Conservation (phyloP, 2,329 filamentous ascomycete species). For the Claviceps africana region DNA sequence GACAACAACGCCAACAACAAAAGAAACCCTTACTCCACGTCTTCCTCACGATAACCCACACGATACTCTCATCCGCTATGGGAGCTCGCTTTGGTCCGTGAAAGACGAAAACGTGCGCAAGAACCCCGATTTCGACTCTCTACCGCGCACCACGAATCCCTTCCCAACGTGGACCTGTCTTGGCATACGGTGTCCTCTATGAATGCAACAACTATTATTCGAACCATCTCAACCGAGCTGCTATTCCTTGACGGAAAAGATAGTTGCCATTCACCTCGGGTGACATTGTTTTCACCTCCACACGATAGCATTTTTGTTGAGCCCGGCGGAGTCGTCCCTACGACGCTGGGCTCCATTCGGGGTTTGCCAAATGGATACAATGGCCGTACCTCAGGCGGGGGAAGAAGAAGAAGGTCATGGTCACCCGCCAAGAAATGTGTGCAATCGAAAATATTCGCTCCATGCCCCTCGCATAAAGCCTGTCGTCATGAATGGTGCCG, state of each 20-base stretch:
- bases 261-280: background rate
- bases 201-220: background rate
- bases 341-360: conserved; percentile 10
- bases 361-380: conserved; percentile 9
- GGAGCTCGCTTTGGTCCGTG: background rate
- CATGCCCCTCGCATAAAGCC: conserved; percentile 13
- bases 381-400: conserved; percentile 9
- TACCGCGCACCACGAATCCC: background rate
- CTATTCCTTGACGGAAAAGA: background rate
- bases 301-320: conserved; percentile 1
- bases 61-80: background rate
- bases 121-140: background rate
- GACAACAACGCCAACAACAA: background rate
- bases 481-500: conserved; percentile 2
- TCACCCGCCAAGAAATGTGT: conserved; percentile 6
- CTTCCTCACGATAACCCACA: background rate
- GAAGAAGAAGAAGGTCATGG: conserved; percentile 6
- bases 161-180: background rate
- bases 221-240: background rate
- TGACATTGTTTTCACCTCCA: background rate
- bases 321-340: conserved; percentile 6
- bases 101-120: background rate
- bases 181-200: background rate
- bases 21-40: background rate
- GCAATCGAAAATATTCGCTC: conserved; percentile 11